Evolutionary conservation across 1,284 basidiomycete species (phyloP), one percentile per base, ranked within the genome.

Genomic region (Gomphus sp.): DNA sequence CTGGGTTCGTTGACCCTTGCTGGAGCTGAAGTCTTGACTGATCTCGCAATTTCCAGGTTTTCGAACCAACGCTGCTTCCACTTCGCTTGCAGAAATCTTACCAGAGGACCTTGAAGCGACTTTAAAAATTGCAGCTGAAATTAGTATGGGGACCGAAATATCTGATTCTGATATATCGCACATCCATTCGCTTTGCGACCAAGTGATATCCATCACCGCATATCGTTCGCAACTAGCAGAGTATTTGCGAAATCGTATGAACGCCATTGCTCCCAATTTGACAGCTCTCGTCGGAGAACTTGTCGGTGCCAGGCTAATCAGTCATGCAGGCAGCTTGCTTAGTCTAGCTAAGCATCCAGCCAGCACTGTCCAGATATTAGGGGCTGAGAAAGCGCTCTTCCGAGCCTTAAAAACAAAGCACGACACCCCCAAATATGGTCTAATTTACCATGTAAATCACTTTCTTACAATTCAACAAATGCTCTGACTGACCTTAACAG

Each of bases 81-180:
- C 92, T 56, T 88, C 91, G 66, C 91, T 99, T 65, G 85, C 91
- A 60, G 75, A 88, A 61, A 85, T 98, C 71, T 86, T 99, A 25
- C 97, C 96, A 25, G 94, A 97, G 79, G 94, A 97, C 67, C 84
- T 97, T 54, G 94, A 98, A 72, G 87, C 85, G 8, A 85, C 93
- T 36, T 75, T 98, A 64, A 97, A 96, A 76, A 87, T 89, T 48
- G 93, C 94, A 45, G 92, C 94, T 43, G 91, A 93, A 75, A 91
- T 98, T 62, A 96, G 93, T 31, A 99, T 99, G 96, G 96, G 96
- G 67, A 98, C 96, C 49, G 96, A 98, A 76, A 98, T 99, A 64
- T 94, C 93, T 55, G 92, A 98, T 63, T 86, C 89, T 51, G 96
- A 99, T 71, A 93, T 99, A 69, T 78, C 83, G 33, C 95, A 99